These are phyloP conservation scores for Wickerhamiella hasegawae DNA, from an alignment of 805 yeast genomes.

Conservation along the genomic window DNA sequence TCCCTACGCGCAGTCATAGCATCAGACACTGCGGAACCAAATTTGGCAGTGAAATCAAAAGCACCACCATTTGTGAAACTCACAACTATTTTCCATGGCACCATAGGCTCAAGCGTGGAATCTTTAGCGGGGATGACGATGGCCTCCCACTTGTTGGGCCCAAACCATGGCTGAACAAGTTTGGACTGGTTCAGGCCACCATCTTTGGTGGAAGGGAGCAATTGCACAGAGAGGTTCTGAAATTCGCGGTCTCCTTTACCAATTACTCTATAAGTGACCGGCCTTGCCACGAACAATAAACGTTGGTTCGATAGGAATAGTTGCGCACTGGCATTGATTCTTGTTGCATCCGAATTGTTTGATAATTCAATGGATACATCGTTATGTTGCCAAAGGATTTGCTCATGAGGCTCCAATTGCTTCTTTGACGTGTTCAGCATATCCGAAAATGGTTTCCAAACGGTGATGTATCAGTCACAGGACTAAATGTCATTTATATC, in stretches of 20 bases:
- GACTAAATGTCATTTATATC: no score
- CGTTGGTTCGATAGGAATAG: conserved; percentile 12
- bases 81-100: conserved; percentile 15
- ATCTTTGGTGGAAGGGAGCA: conserved; percentile 5
- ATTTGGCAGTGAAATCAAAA: conserved; percentile 15
- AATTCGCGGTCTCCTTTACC: conserved; percentile 20
- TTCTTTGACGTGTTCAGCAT: background rate
- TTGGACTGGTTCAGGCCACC: conserved; percentile 11
- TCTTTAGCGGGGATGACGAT: conserved; percentile 10
- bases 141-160: conserved; percentile 22
- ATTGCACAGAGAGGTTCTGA: conserved; percentile 11
- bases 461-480: no score
- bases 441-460: no score
- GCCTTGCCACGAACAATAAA: conserved; percentile 6
- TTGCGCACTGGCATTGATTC: conserved; percentile 2
- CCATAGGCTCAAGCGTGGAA: conserved; percentile 15
- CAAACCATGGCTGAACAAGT: conserved; percentile 23
- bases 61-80: conserved; percentile 20
- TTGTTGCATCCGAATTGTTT: conserved; percentile 4
- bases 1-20: conserved; percentile 9
- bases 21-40: conserved; percentile 4
- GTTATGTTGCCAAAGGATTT: background rate
- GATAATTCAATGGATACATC: background rate
- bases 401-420: background rate
- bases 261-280: conserved; percentile 13